Evolutionary conservation across 768 basidiomycete genomes (phyloP).

Genomic region (Pholiota microspora): DNA sequence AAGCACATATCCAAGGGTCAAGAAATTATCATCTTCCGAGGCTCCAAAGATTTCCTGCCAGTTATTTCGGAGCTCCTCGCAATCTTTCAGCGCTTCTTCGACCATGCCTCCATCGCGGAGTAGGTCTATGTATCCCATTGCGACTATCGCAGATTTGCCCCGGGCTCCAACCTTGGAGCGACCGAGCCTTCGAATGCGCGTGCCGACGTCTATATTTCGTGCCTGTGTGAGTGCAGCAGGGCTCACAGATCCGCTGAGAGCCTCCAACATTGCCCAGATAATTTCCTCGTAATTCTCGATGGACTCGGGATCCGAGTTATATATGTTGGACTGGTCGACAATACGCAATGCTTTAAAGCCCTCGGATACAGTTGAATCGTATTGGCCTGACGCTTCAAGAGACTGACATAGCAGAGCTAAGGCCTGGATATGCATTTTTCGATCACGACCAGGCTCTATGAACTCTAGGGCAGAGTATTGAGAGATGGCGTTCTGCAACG

Average conservation of each 20-base stretch:
- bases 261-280: background rate
- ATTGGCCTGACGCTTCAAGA: too few relatives aligned
- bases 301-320: background rate
- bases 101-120: constrained; percentile 2
- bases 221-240: background rate
- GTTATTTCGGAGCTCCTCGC: background rate
- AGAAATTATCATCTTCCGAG: background rate
- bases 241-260: background rate
- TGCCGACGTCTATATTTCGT: too few relatives aligned
- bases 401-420: background rate
- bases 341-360: background rate
- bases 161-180: background rate
- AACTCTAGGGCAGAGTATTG: background rate
- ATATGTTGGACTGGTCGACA: background rate
- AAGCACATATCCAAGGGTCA: background rate
- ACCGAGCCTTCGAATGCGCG: background rate
- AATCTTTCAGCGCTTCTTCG: background rate
- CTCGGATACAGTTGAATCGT: background rate
- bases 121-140: background rate
- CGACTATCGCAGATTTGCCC: background rate
- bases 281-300: background rate
- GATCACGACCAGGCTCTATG: background rate
- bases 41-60: background rate
- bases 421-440: background rate
- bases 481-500: background rate